Evolutionary conservation across 2,329 filamentous ascomycete genomes (phyloP), one percentile per base, ranked within the genome.

Genomic region (Fusarium sp.): DNA sequence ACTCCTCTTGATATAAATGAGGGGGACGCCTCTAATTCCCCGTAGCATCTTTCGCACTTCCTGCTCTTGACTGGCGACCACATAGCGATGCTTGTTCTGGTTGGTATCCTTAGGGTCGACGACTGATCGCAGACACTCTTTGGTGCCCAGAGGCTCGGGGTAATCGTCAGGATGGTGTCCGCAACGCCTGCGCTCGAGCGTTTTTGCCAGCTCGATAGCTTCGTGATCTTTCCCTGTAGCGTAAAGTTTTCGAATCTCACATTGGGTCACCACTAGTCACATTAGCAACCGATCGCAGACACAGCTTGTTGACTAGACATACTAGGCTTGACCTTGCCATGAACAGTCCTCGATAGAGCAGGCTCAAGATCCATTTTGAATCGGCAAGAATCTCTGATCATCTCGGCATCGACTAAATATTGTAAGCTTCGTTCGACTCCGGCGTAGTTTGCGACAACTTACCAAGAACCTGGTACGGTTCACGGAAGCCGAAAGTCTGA

Each of bases 391-490:
- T 97, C 93, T 76, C 88, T 86, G 53, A 98, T 87, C 74, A 98
- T 93, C 70, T 94, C 89, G 62, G 93, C 92, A 77, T 97, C 94
- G 65, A 98, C 90, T 89, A 73, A 5, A 14, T 42, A 21, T 31
- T 67, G 69, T 78, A 56, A 78, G 68, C 71, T 69, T 60, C 39
- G 45, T 61, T 57, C 8, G 7, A n/a, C 28, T 31, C 37, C 21
- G 34, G 39, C 23, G 44, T 46, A 45, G 54, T 55, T 58, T 56
- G 44, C 25, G 21, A 44, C 19, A 62, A 76, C 83, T 61, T 82
- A 91, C 89, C 84, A 44, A 97, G 84, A 53, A 97, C 91, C 82
- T 98, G 96, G 82, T 98, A 98, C 13, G 96, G 94, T 81, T 96
- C 92, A 73, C 94, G 93, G 80, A 98, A 98, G 65, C 92, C 91